These are phyloP conservation scores for Elymus sibiricus DNA, from an alignment of 176 grass and related monocot genomes.

Conservation along the genomic window DNA sequence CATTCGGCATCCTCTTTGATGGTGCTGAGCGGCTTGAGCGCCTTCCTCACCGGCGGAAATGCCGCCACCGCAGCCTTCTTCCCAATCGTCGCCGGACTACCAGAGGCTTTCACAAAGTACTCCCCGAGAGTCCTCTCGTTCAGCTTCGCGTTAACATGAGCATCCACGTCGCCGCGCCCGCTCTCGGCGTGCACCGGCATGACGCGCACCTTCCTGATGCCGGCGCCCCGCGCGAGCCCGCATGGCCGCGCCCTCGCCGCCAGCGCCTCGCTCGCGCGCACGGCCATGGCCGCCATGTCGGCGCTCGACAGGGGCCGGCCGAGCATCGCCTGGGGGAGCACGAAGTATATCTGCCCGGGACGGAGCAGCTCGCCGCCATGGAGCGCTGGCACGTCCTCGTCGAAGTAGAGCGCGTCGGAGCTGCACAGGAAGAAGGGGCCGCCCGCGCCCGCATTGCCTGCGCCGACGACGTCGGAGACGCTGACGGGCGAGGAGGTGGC, in stretches of 20 bases:
- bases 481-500: not conserved
- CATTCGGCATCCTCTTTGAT: slow-evolving; percentile 43
- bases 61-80: not conserved
- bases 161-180: not conserved
- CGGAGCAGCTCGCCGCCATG: slow-evolving; percentile 40
- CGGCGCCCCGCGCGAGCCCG: not conserved
- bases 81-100: not conserved
- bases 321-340: slow-evolving; percentile 44
- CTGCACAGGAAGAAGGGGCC: slow-evolving; percentile 38
- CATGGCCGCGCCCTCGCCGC: not conserved
- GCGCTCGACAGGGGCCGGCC: slow-evolving; percentile 33
- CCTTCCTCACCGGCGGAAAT: not conserved
- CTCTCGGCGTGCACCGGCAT: slow-evolving; percentile 26
- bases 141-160: slow-evolving; percentile 38
- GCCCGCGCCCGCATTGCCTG: not conserved
- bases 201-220: slow-evolving; percentile 30
- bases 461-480: slow-evolving; percentile 35
- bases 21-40: slow-evolving; percentile 42
- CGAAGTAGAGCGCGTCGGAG: slow-evolving; percentile 72
- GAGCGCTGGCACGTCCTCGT: slow-evolving; percentile 30
- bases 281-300: slow-evolving; percentile 70
- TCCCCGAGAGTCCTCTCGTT: slow-evolving; percentile 50
- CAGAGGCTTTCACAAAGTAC: not conserved
- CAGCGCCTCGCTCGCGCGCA: slow-evolving; percentile 52
- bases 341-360: slow-evolving; percentile 7